Base-by-base conservation (phyloP, 176 grass and related monocot species). In the Chloris gayana region DNA sequence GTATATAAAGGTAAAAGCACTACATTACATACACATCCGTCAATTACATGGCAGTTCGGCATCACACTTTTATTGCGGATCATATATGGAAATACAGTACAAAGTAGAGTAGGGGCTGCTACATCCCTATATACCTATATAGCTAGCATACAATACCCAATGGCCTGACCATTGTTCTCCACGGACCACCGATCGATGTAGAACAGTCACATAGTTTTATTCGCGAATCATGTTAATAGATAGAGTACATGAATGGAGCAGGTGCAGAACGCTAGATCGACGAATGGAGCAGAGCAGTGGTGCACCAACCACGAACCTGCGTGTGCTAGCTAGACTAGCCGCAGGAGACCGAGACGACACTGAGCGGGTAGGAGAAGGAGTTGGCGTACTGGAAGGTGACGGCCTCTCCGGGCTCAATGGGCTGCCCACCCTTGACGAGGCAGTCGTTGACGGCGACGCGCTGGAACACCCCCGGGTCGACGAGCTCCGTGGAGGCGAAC, bases 361-460 rank as follows among this genome's bases (percentile, higher is more conserved):
- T 22, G 24, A 80, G 64, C 33, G 35, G 14, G 77, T 80, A 80
- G 4, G 47, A 21, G 77, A 80, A 80, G n/a, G 77, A 80, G 49
- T 80, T 80, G 77, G 77, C 38, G 77, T 80, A 80, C 31, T 39
- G n/a, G 77, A 80, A 80, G 49, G 65, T 38, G 33, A 80, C 10
- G 5, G 33, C 34, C 77, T 80, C 77, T 64, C 64, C 30, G n/a
- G 77, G 77, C 14, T 69, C 69, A 0, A 82, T 2, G 2, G 63
- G 0, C 2, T 17, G 61, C 0, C 82, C 82, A 8, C 61, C 62
- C 44, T 84, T 84, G 63, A 84, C 72, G 72, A 84, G 7, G 73
- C 82, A 84, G 37, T 84, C 72, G 60, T 84, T 84, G 72, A 74
- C 25, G 31, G 14, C 25, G 31, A 84, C 17, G 26, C 82, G 82